Conservation (phyloP, 2,329 filamentous ascomycete genomes). For the Pochonia chlamydosporia region DNA sequence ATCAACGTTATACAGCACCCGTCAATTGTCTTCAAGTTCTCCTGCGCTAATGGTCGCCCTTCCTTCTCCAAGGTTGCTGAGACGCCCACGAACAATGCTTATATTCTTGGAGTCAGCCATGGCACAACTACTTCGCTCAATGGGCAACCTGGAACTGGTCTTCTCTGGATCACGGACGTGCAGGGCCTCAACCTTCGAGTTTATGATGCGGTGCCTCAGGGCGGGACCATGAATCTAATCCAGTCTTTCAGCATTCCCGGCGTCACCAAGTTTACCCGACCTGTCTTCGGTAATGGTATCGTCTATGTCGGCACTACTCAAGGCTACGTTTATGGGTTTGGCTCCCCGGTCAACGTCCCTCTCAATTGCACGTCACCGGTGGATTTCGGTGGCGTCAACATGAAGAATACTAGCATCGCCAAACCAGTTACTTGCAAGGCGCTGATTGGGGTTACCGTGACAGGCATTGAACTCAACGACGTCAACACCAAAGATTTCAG, state of each 20-base stretch:
- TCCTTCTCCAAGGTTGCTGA: constrained; percentile 48
- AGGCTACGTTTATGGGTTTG: constrained; percentile 50
- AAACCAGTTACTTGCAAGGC: constrained; percentile 42
- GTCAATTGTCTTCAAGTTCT: constrained; percentile 53
- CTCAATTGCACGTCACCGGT: constrained; percentile 46
- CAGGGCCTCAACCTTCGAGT: constrained; percentile 46
- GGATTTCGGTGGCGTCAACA: constrained; percentile 39
- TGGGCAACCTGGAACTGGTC: constrained; percentile 46
- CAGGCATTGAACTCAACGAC: constrained; percentile 27
- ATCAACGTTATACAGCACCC: constrained; percentile 47
- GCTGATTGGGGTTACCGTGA: constrained; percentile 36
- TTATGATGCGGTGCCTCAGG: constrained; percentile 45
- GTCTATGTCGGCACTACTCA: constrained; percentile 47
- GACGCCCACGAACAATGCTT: constrained; percentile 42
- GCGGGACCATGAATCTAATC: constrained; percentile 40
- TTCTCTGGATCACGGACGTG: constrained; percentile 52
- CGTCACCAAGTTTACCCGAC: constrained; percentile 50
- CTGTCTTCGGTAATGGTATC: constrained; percentile 51
- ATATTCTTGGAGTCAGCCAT: constrained; percentile 49
- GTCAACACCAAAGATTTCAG: constrained; percentile 29
- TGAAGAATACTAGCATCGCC: constrained; percentile 25
- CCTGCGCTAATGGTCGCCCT: constrained; percentile 43
- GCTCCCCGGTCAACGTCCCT: constrained; percentile 46
- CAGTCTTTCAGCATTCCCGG: constrained; percentile 45
- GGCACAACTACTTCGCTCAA: constrained; percentile 50